phyloP scores from a whole-genome alignment of 1,284 basidiomycete genomes.

The Microbotryum violaceum region DNA sequence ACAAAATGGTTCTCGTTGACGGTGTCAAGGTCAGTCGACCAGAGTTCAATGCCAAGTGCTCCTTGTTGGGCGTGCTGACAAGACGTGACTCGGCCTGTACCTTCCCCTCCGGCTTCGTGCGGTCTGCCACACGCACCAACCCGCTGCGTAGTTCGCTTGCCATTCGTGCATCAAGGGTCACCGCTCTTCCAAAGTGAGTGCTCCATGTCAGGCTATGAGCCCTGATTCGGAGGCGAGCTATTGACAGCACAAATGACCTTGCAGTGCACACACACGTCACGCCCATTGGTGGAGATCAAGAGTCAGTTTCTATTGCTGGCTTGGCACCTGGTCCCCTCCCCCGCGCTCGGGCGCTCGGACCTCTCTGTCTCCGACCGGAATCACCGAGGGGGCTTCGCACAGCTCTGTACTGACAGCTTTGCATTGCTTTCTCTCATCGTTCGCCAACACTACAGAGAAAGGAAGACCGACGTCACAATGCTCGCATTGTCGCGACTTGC shows the following conservation, averaged over 20 bases:
- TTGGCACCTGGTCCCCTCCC: background rate
- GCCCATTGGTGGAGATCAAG: conserved; percentile 28
- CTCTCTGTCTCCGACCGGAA: background rate
- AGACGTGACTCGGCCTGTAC: background rate
- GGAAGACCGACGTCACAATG: conserved; percentile 29
- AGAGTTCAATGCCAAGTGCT: background rate
- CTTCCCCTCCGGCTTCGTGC: background rate
- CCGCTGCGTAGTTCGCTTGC: conserved; percentile 26
- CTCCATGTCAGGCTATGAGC: background rate
- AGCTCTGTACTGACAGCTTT: too few relatives aligned
- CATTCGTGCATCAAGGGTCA: conserved; percentile 29
- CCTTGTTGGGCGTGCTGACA: background rate
- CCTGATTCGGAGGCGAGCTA: background rate
- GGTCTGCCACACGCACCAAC: background rate
- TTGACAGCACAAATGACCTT: background rate
- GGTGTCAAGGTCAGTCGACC: conserved; percentile 5
- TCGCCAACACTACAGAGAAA: conserved; percentile 14
- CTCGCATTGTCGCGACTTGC: conserved; percentile 23
- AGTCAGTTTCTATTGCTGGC: conserved; percentile 13
- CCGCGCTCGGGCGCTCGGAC: background rate
- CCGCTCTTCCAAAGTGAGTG: conserved; percentile 19
- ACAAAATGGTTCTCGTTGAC: conserved; percentile 11
- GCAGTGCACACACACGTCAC: conserved; percentile 25
- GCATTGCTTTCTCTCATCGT: background rate
- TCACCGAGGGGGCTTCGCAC: too few relatives aligned